Percentiles rank a stretch among this genome's conserved stretches.
Evolutionary conservation across 2,329 filamentous ascomycete species (phyloP).

Genomic region (Penicillium sp.): DNA sequence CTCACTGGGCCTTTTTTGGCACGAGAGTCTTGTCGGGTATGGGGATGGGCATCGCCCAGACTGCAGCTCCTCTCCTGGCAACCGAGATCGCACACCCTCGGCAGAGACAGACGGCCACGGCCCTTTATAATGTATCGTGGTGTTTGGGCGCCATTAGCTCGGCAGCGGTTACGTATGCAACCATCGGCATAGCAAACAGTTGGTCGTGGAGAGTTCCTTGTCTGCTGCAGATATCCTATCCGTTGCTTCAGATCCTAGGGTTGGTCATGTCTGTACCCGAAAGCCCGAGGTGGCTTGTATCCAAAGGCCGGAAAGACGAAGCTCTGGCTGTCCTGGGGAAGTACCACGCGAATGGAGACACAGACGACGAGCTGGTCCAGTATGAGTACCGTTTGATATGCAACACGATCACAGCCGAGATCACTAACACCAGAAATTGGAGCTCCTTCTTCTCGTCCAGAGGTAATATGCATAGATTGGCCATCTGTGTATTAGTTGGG

Average conservation of each 20-base stretch:
- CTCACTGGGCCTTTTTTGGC: slow-evolving; percentile 27
- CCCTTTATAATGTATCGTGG: slow-evolving; percentile 30
- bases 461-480: slow-evolving; percentile 18
- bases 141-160: slow-evolving; percentile 18
- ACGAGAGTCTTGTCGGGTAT: slow-evolving; percentile 35
- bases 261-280: slow-evolving; percentile 58
- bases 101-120: slow-evolving; percentile 28
- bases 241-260: slow-evolving; percentile 49
- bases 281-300: slow-evolving; percentile 63
- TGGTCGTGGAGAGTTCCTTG: slow-evolving; percentile 60
- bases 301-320: slow-evolving; percentile 57
- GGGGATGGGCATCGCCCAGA: slow-evolving; percentile 36
- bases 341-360: slow-evolving; percentile 57
- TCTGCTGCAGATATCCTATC: slow-evolving; percentile 51
- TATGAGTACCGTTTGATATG: slow-evolving; percentile 25
- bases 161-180: slow-evolving; percentile 12
- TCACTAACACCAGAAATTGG: slow-evolving; percentile 13
- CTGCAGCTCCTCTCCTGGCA: slow-evolving; percentile 27
- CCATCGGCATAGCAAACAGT: slow-evolving; percentile 13
- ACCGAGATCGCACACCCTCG: slow-evolving; percentile 33
- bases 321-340: slow-evolving; percentile 56
- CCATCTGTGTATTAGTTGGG: slow-evolving; percentile 20
- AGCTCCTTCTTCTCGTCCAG: slow-evolving; percentile 19
- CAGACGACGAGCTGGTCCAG: slow-evolving; percentile 25
- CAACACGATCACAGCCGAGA: slow-evolving; percentile 18